Evolutionary conservation across 1,284 basidiomycete genomes (phyloP), one percentile per base, ranked within the genome.

Genomic region (Ganoderma resinaceum): DNA sequence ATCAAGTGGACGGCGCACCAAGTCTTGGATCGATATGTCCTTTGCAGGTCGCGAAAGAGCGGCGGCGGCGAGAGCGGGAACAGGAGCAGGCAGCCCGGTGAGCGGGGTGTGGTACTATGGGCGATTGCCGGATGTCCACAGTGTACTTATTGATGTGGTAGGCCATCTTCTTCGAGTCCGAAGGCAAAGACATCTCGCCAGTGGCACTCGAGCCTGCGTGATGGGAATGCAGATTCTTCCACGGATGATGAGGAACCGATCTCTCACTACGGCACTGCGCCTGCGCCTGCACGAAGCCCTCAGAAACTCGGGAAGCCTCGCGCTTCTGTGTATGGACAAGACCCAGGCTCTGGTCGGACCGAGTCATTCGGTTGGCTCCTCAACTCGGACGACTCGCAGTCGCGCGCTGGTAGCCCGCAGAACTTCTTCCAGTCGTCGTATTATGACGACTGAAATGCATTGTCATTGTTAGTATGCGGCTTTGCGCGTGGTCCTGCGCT

Each of bases 301-400:
- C 6, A 20, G 33, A 23, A 37, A 23, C 55, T 20, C 11, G 31
- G 37, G 55, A 37, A 58, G 33, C 55, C 9, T 37, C 33, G 18
- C 33, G 9, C 33, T 9, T 35, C 55, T 57, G 55, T 37, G 23
- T 58, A 23, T 58, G 55, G 55, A 26, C 46, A 49, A 2, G 55
- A 37, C 4, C 18, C 4, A 18, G 55, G 55, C 4, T 8, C 4
- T 7, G 55, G 55, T 20, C 33, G 55, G 31, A 61, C n/a, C 2
- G 61, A 62, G 20, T 62, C 61, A 12, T 62, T 52, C 49, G 33
- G 61, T 2, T 62, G 61, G 61, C 61, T 62, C 16, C 49, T 62
- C 12, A 62, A 49, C 33, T 58, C 55, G 31, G 61, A 62, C 26
- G 61, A 53, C 26, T 53, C 61, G 0, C 55, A 33, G 55, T 38